These are phyloP conservation scores for Coffea humblotiana DNA, from an alignment of 305 asterid species.

Conservation along the genomic window DNA sequence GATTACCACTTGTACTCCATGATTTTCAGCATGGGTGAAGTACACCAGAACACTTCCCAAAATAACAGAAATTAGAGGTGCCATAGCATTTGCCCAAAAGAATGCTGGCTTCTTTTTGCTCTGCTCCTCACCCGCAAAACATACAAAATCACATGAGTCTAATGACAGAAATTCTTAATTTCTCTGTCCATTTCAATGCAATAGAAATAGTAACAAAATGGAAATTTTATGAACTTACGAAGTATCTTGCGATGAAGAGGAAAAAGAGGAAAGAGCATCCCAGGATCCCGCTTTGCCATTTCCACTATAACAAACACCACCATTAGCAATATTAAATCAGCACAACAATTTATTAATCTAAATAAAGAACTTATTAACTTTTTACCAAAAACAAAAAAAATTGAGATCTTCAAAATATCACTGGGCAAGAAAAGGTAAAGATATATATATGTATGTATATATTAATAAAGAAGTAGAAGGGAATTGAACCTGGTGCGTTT, in stretches of 20 bases:
- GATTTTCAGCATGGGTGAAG: conserved; percentile 84
- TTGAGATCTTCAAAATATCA: neutral
- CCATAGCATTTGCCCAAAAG: conserved; percentile 94
- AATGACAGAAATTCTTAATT: no score
- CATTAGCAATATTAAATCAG: conserved; percentile 1
- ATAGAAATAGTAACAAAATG: no score
- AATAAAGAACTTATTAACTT: no score
- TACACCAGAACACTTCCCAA: conserved; percentile 75
- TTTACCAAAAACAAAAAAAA: no score
- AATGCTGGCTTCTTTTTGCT: conserved; percentile 69
- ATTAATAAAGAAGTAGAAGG: no score
- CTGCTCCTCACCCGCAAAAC: conserved; percentile 34
- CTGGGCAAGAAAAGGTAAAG: neutral
- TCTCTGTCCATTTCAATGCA: no score
- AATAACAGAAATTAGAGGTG: conserved; percentile 78
- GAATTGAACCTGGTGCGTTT: conserved; percentile 61
- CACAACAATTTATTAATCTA: neutral
- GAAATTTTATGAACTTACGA: conserved; percentile 46
- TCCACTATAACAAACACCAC: conserved; percentile 63
- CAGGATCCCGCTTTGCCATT: conserved; percentile 93
- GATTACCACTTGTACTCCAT: conserved; percentile 79
- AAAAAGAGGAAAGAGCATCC: conserved; percentile 85
- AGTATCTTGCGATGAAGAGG: conserved; percentile 66
- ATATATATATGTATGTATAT: no score
- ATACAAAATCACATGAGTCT: no score